These are phyloP conservation scores for Carex sylvatica DNA, from an alignment of 202 grass and related monocot species.

Conservation along the genomic window DNA sequence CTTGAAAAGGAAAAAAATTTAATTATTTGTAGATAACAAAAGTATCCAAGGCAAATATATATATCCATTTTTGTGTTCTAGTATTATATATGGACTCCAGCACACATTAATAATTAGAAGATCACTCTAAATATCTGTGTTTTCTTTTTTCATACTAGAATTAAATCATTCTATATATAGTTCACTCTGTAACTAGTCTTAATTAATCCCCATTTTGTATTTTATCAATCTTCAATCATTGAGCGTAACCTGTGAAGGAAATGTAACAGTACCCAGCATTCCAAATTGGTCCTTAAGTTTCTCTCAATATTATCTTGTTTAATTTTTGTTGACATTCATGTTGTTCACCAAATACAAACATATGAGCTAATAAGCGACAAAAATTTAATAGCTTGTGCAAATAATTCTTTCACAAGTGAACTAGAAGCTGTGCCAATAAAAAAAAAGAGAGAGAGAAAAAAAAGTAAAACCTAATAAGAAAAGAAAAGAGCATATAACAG, in stretches of 20 bases:
- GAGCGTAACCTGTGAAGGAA: neutral
- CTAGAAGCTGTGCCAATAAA: neutral
- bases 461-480: constrained; percentile 2
- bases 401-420: neutral
- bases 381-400: neutral
- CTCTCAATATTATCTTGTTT: neutral
- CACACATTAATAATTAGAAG: neutral
- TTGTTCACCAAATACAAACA: neutral
- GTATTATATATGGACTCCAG: neutral
- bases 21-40: neutral
- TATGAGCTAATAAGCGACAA: neutral
- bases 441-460: neutral
- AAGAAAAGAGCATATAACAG: constrained; percentile 25
- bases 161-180: neutral
- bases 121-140: neutral
- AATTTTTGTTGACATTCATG: neutral
- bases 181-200: neutral
- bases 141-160: neutral
- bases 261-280: neutral
- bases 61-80: neutral
- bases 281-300: neutral
- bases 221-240: neutral
- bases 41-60: neutral
- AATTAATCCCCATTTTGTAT: neutral
- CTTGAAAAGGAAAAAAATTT: neutral